These are phyloP conservation scores for Nicotiana sylvestris DNA, from an alignment of 257 asterid species.

Conservation along the genomic window DNA sequence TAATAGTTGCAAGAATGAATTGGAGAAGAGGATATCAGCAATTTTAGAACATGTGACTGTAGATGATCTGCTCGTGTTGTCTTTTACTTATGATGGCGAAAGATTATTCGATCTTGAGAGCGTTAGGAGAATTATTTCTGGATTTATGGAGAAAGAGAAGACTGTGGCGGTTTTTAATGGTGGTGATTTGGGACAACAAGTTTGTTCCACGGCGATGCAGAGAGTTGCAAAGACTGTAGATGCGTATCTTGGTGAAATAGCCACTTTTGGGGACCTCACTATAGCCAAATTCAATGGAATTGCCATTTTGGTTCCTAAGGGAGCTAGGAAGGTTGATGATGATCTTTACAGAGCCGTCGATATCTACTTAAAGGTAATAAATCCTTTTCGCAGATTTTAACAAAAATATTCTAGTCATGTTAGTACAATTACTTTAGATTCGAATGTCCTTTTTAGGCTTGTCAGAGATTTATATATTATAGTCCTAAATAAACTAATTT, in stretches of 20 bases:
- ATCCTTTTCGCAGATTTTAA: background rate
- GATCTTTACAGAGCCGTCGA: slow-evolving; percentile 94
- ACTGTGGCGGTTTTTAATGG: slow-evolving; percentile 66
- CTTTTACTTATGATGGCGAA: slow-evolving; percentile 80
- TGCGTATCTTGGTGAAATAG: slow-evolving; percentile 77
- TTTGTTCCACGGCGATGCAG: slow-evolving; percentile 57
- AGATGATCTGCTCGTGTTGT: slow-evolving; percentile 70
- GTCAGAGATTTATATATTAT: too few relatives aligned
- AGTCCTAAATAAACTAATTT: too few relatives aligned
- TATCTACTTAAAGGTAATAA: slow-evolving; percentile 67
- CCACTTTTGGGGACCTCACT: slow-evolving; percentile 56
- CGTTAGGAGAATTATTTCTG: slow-evolving; percentile 72
- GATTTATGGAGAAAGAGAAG: slow-evolving; percentile 81
- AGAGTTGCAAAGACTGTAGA: slow-evolving; percentile 81
- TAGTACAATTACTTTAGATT: too few relatives aligned
- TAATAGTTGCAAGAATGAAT: slow-evolving; percentile 58
- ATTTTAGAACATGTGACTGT: slow-evolving; percentile 67
- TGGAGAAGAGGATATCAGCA: slow-evolving; percentile 63
- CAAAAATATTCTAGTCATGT: too few relatives aligned
- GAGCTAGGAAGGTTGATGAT: slow-evolving; percentile 74
- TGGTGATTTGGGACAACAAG: slow-evolving; percentile 61
- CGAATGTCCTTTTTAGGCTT: too few relatives aligned
- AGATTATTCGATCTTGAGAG: slow-evolving; percentile 82
- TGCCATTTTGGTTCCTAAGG: slow-evolving; percentile 71
- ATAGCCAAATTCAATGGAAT: slow-evolving; percentile 87